Conservation (phyloP, 1,284 basidiomycete species). For the Neolentinus lepideus region DNA sequence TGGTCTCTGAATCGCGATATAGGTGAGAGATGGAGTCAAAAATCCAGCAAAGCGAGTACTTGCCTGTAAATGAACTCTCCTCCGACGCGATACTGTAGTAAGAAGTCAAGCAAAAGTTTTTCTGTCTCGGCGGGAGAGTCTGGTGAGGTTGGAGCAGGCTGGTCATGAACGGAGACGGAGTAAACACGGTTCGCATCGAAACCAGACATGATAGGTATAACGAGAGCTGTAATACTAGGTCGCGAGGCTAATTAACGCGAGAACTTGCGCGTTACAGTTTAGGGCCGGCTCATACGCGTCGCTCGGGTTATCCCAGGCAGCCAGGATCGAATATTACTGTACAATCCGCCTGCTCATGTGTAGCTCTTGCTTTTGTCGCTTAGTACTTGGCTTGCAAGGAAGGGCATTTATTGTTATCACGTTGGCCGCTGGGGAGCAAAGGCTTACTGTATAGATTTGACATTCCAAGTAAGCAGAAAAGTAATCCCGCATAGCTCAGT, state of each 20-base stretch:
- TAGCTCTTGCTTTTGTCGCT: too few relatives aligned
- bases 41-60: slow-evolving; percentile 15
- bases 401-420: not conserved
- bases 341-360: too few relatives aligned
- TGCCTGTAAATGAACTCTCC: slow-evolving; percentile 87
- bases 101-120: slow-evolving; percentile 76
- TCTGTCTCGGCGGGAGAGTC: slow-evolving; percentile 78
- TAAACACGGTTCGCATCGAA: slow-evolving; percentile 79
- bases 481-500: slow-evolving; percentile 40
- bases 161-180: slow-evolving; percentile 67
- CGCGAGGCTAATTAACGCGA: not conserved
- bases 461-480: not conserved
- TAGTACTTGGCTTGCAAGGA: too few relatives aligned
- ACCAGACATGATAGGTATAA: slow-evolving; percentile 37
- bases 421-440: not conserved
- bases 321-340: too few relatives aligned
- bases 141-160: slow-evolving; percentile 41
- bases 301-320: not conserved
- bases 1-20: slow-evolving; percentile 59
- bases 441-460: not conserved
- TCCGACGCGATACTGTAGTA: slow-evolving; percentile 81
- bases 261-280: not conserved
- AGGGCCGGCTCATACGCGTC: slow-evolving; percentile 25
- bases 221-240: not conserved
- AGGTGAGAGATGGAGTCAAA: not conserved